phyloP scores from a whole-genome alignment of 345 rosid species.

The Turnera subulata region DNA sequence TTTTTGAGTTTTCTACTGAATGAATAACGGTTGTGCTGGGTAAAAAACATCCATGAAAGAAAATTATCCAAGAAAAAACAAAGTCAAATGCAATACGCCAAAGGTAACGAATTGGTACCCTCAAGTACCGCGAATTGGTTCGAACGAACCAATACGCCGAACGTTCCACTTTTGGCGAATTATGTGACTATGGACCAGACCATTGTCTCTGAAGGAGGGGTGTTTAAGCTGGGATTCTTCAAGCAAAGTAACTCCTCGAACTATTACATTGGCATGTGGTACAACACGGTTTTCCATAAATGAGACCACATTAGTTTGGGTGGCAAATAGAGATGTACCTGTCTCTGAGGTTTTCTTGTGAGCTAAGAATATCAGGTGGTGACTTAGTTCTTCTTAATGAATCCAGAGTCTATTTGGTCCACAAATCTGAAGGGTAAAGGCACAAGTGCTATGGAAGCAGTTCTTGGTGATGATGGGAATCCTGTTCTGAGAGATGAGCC shows the following conservation, averaged over 20 bases:
- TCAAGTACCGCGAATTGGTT: too few relatives aligned
- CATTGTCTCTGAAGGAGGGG: not conserved
- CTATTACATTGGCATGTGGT: slow-evolving; percentile 13
- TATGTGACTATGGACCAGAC: too few relatives aligned
- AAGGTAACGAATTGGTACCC: too few relatives aligned
- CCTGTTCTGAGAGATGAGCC: slow-evolving; percentile 31
- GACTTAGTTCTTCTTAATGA: slow-evolving; percentile 32
- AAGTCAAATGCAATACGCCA: too few relatives aligned
- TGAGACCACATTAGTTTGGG: slow-evolving; percentile 7
- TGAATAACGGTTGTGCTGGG: too few relatives aligned
- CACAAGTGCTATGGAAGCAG: slow-evolving; percentile 17
- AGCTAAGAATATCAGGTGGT: slow-evolving; percentile 32
- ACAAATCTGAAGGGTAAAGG: slow-evolving; percentile 22
- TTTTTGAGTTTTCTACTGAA: too few relatives aligned
- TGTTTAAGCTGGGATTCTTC: slow-evolving; percentile 15
- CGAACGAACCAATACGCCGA: too few relatives aligned
- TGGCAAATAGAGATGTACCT: slow-evolving; percentile 13
- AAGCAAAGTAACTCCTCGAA: slow-evolving; percentile 1
- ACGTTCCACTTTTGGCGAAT: too few relatives aligned
- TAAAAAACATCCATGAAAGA: too few relatives aligned
- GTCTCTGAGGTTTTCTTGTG: slow-evolving; percentile 22
- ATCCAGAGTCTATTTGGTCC: slow-evolving; percentile 41
- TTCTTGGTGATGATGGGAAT: slow-evolving; percentile 46
- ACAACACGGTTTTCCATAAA: not conserved
- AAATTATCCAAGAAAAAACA: too few relatives aligned